Conservation (phyloP, 306 rosid species). For the Rosa rugosa region DNA sequence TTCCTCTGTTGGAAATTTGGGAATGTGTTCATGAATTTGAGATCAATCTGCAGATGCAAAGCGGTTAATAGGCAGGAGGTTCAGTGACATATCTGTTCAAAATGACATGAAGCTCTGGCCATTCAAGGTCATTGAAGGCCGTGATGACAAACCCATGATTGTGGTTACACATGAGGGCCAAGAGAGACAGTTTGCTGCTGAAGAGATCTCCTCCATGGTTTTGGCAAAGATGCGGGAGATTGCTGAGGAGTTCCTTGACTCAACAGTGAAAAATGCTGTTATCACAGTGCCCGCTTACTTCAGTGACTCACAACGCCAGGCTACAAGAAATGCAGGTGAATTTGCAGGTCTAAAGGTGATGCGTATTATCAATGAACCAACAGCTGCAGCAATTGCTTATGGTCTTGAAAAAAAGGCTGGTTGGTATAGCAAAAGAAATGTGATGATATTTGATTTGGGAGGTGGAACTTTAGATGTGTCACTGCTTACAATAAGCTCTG, state of each 20-base stretch:
- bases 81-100: neutral
- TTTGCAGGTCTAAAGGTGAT: neutral
- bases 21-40: neutral
- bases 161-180: neutral
- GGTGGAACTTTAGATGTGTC: conserved; percentile 7
- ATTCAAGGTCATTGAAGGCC: neutral
- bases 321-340: neutral
- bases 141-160: neutral
- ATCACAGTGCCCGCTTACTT: neutral
- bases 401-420: neutral
- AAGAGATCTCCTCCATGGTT: neutral
- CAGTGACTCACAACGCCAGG: neutral
- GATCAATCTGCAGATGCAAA: neutral
- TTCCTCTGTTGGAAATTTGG: neutral
- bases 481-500: neutral
- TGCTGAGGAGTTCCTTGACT: neutral
- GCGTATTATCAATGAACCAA: conserved; percentile 3
- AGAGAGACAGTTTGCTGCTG: neutral
- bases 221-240: conserved; percentile 6
- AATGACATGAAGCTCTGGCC: neutral
- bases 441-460: neutral
- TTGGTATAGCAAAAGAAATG: conserved; percentile 4
- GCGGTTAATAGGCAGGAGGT: neutral
- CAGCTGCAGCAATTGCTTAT: neutral
- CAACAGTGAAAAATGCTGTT: neutral